Evolutionary conservation across 2,329 filamentous ascomycete genomes (phyloP).

Genomic region (Trichophyton rubrum): DNA sequence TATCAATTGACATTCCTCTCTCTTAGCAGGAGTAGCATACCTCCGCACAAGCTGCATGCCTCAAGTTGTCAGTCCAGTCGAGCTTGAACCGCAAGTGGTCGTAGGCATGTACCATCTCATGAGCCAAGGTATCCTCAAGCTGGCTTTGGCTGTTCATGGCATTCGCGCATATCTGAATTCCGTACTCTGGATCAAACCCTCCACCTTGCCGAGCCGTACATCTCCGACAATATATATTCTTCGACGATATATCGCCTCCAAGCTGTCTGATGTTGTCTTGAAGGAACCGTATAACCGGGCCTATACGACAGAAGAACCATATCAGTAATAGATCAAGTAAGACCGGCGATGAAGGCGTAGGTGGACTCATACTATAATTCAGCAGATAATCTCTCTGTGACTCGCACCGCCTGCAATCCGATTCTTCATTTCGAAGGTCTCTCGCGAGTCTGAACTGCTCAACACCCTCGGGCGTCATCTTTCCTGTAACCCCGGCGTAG

Average conservation of each 20-base stretch:
- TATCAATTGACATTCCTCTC: background rate
- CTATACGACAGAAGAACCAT: slow-evolving; percentile 17
- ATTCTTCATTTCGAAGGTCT: slow-evolving; percentile 61
- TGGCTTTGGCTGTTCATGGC: slow-evolving; percentile 68
- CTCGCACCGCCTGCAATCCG: slow-evolving; percentile 72
- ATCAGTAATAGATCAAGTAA: background rate
- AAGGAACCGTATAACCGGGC: slow-evolving; percentile 77
- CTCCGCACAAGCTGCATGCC: slow-evolving; percentile 90
- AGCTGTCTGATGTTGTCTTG: slow-evolving; percentile 66
- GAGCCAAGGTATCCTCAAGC: slow-evolving; percentile 83
- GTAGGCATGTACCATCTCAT: slow-evolving; percentile 97
- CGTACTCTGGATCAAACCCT: slow-evolving; percentile 74
- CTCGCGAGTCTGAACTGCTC: slow-evolving; percentile 67
- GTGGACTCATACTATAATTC: slow-evolving; percentile 46
- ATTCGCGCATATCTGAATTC: slow-evolving; percentile 88
- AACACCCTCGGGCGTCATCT: slow-evolving; percentile 54
- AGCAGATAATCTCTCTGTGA: slow-evolving; percentile 72
- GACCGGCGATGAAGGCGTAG: background rate
- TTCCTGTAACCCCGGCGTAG: slow-evolving; percentile 67
- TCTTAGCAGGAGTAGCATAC: slow-evolving; percentile 34
- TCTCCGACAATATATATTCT: slow-evolving; percentile 70
- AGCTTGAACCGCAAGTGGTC: slow-evolving; percentile 88
- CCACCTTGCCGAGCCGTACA: slow-evolving; percentile 64
- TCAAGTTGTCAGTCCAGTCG: slow-evolving; percentile 65
- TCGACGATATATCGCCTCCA: slow-evolving; percentile 58